Evolutionary conservation across 345 rosid species (phyloP), one percentile per base, ranked within the genome.

Genomic region (Erucastrum elatum): DNA sequence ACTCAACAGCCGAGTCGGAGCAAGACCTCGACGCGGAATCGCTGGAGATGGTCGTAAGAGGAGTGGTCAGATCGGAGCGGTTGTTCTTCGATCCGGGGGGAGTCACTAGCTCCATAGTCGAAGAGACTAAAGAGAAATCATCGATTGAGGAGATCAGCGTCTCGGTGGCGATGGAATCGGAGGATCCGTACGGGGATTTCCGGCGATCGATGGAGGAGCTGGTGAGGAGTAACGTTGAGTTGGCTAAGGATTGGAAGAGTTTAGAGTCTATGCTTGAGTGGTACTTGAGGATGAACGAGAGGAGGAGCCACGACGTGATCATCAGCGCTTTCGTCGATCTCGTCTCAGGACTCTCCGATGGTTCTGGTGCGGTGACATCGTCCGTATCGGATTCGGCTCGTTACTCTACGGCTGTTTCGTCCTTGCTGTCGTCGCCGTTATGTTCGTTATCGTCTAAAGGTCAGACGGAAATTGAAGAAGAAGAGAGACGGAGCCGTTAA

Each of bases 181-280:
- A 86, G 25, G 87, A 93, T 75, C 99, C 99, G 0, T 93, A 94
- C 37, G 67, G 56, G 0, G 99, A 94, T 68, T 94, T 94, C 77
- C 79, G 87, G 65, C 74, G 84, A 62, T 94, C 99, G 4, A 94
- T 94, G 98, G 98, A 94, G 80, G 99, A 94, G 85, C 93, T 94
- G 97, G 99, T 93, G 80, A 86, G 70, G 75, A 83, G 85, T 33
- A 89, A 90, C 70, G 87, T 88, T 26, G 81, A 77, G 65, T 37
- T 81, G 5, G 64, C 88, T 51, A 86, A 88, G 41, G 96, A 94
- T 21, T 90, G 98, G 98, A 85, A 82, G 0, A 75, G 89, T 21
- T 84, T 94, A 80, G 96, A 93, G 71, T 89, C 89, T 79, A 59
- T 94, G 85, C 75, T 94, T 67, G 87, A 85, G 0, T 94, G 97